Evolutionary conservation across 192 early-diverging fungal genomes (phyloP), one percentile per base, ranked within the genome.

Genomic region (Radiomyces spectabilis): DNA sequence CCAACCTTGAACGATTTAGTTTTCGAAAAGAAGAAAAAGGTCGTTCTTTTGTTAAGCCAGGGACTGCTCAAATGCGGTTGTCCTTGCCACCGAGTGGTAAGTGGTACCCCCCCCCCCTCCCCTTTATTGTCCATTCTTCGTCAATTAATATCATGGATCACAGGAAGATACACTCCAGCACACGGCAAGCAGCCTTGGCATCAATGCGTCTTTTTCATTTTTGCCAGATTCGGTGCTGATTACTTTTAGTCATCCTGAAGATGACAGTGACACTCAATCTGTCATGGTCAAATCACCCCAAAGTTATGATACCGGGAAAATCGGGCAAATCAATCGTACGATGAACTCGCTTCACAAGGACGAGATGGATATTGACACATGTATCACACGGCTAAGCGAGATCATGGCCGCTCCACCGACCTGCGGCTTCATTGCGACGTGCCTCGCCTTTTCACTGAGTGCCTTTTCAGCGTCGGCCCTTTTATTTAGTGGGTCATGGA

Each of bases 251-350:
- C 71, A 85, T 68, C 67, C 79, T 12, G 77, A 76, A 30, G 80
- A 82, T 7, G 71, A 78, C 21, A 70, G 77, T 2, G 79, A 81
- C 21, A 34, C 10, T 18, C 78, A 86, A 50, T 85, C 86, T 3
- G 74, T 84, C 25, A 73, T 86, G 22, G 71, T 86, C 19, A 76
- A 81, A 27, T 66, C 71, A 29, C 63, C 70, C 2, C 66, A 73
- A n/a, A 82, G 82, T 33, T 82, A 80, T 69, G 85, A 89, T 43
- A 86, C 85, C 77, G 60, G 76, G 62, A 81, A 85, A 41, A 62
- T 89, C 9, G 77, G 72, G 5, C 70, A 73, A 49, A 79, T 82
- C 9, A 81, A 86, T 65, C 65, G 68, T 42, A 59, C 78, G 22
- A 73, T 80, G 26, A 70, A 82, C 7, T 53, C 71, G 1, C 61